Evolutionary conservation across 1,284 basidiomycete species (phyloP), one percentile per base, ranked within the genome.

Genomic region (Rhodotorula sp.): DNA sequence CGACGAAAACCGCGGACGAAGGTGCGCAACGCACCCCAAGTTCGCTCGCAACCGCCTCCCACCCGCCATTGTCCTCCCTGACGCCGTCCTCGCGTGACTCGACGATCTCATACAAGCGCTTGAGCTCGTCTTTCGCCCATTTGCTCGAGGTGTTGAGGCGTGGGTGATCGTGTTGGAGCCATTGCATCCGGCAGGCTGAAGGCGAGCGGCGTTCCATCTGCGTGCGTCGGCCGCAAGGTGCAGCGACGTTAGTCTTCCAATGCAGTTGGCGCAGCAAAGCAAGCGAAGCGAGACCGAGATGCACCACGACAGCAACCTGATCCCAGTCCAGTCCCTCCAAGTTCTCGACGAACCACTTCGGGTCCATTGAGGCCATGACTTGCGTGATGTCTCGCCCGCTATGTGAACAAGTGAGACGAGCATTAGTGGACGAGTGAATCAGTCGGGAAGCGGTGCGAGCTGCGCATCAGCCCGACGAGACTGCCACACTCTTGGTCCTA

Each of bases 121-220:
- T 56, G n/a, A 62, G 49, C 55, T 76, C 75, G 7, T 61, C 49
- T 4, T 63, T 47, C 6, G 34, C 32, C 61, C 72, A 76, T 36
- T 70, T 73, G 27, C 49, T 59, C 46, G 51, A 24, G 57, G n/a
- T 55, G 24, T 44, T 54, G 34, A 77, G 34, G 1, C 27, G 20
- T 0, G 76, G 74, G 57, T 77, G 71, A 32, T 77, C 72, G 36
- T 66, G 64, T 52, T 74, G 71, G 10, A 64, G 47, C 72, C 74
- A 77, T 44, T 76, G 76, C 30, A 76, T 68, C 30, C 62, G 67
- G 53, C 74, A 76, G 20, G 69, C 72, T 44, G 64, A 36, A 4
- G 74, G n/a, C 3, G 68, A 63, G 27, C 74, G 66, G 46, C 71
- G 66, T 13, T 64, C 52, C n/a, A 76, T 58, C 72, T 74, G 57